Base-by-base conservation (phyloP, 257 asterid species). In the Coffea canephora region DNA sequence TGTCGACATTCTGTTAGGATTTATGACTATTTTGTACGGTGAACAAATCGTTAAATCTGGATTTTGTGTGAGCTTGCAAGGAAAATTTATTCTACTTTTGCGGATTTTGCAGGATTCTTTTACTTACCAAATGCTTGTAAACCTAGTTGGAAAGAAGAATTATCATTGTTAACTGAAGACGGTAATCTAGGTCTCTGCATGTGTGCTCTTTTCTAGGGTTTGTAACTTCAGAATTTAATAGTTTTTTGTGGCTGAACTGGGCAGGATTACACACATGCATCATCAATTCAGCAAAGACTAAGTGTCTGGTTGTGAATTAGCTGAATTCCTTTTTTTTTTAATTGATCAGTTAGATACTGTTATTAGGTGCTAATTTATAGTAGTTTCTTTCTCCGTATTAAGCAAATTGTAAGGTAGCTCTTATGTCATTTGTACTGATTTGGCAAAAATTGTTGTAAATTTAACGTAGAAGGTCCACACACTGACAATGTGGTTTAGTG, bases 1-100 rank as follows among this genome's bases (percentile, higher is more conserved):
- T 43, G 50, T 76, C 3, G 21, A 23, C 43, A 43, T 39, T 74
- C 71, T 34, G 64, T 59, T 81, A 81, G 81, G 78, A 81, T 68
- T 62, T 70, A 16, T 21, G 27, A 16, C 14, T 70, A 25, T 9
- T 46, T 1, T 71, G 1, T 49, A n/a, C 67, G 2, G 66, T 59
- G 39, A 31, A 6, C 4, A 45, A 36, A 50, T 64, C 48, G 1
- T 5, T 48, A 64, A 46, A 7, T 62, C 75, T 41, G 77, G 75
- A 66, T 46, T 80, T 31, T 14, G 14, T 48, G 57, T 45, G 10
- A 4, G 54, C 9, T 31, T 0, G 27, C 25, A 8, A 13, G 50
- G 36, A 27, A 14, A 6, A 27, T 1, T 1, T 2, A 6, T 14
- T 46, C 19, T 23, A 16, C 1, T 48, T 72, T 57, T 6, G 0